These are phyloP conservation scores for thale cress (Arabidopsis thaliana) DNA, from an alignment of 345 rosid genomes.

Conservation along the genomic window TAIR10.1 NC_003076.8:16029501-16030000, in stretches of 20 bases:
- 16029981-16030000: constrained; percentile 49
- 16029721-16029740: neutral
- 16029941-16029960: constrained; percentile 85
- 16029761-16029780: constrained; percentile 15
- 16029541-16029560: neutral
- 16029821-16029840: constrained; percentile 21
- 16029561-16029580: neutral
- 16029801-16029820: constrained; percentile 6
- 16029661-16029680: neutral
- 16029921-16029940: constrained; percentile 44
- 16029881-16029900: constrained; percentile 4
- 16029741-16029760: neutral
- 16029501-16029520: neutral
- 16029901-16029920: constrained; percentile 27
- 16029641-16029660: neutral
- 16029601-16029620: neutral
- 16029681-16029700: neutral
- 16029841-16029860: constrained; percentile 7
- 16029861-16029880: neutral
- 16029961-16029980: constrained; percentile 78
- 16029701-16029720: neutral
- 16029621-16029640: neutral
- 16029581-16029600: neutral
- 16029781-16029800: constrained; percentile 10
- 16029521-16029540: neutral